phyloP scores from a whole-genome alignment of 306 rosid species.

The Cicer bijugum region DNA sequence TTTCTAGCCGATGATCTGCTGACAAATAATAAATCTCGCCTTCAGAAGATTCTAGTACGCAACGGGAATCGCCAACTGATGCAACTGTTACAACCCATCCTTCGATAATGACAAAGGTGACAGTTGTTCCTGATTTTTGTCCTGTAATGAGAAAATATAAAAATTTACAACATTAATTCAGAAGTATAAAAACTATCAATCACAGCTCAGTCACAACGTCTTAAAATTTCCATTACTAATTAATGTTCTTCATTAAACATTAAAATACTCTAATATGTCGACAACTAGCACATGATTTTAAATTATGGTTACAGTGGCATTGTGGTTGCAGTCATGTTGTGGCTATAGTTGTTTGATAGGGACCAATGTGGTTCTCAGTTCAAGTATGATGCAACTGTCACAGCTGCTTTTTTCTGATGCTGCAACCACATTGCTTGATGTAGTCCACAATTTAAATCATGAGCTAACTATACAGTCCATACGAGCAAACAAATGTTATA shows the following conservation, averaged over 20 bases:
- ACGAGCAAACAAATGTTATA: not conserved
- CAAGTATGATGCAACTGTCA: not conserved
- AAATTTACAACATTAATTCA: not conserved
- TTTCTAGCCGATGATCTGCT: constrained; percentile 95
- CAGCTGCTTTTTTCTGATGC: not conserved
- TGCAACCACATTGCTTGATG: constrained; percentile 11
- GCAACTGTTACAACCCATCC: constrained; percentile 99
- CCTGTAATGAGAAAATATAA: constrained; percentile 50
- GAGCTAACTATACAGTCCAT: constrained; percentile 16
- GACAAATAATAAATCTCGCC: constrained; percentile 90
- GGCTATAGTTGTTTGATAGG: not conserved
- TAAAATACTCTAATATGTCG: constrained; percentile 21
- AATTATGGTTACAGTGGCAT: constrained; percentile 17
- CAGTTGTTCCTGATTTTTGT: constrained; percentile 95
- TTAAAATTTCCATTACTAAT: constrained; percentile 2
- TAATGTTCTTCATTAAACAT: constrained; percentile 32
- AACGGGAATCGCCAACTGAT: constrained; percentile 98
- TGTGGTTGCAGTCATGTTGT: not conserved
- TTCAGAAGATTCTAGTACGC: constrained; percentile 88
- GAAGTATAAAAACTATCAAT: constrained; percentile 14
- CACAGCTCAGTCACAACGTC: constrained; percentile 11
- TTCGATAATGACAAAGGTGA: constrained; percentile 91
- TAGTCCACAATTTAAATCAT: constrained; percentile 11
- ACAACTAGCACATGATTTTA: constrained; percentile 16
- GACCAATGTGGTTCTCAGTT: constrained; percentile 4